These are phyloP conservation scores for Alternaria metachromatica DNA, from an alignment of 2,329 filamentous ascomycete species.

Conservation along the genomic window DNA sequence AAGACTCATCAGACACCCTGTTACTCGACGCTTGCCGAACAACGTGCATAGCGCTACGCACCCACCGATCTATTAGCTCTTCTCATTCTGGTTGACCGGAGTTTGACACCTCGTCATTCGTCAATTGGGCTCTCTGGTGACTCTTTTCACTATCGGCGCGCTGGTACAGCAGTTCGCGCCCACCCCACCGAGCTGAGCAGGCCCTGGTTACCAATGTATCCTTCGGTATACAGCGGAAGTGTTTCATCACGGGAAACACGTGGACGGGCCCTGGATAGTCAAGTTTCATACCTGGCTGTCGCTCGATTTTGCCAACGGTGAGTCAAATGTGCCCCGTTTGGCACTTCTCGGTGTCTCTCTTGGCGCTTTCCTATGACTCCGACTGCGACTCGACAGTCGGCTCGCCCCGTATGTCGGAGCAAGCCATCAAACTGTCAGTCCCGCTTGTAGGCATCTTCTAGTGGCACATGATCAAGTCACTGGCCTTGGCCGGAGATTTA, in stretches of 20 bases:
- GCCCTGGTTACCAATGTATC: background rate
- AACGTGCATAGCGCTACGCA: conserved; percentile 27
- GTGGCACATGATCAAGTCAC: conserved; percentile 11
- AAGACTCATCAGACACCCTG: conserved; percentile 29
- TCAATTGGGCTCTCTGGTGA: conserved; percentile 18
- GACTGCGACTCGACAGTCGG: conserved; percentile 18
- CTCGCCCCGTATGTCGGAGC: conserved; percentile 27
- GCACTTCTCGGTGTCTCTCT: conserved; percentile 8
- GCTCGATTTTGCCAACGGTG: conserved; percentile 14
- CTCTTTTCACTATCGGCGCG: conserved; percentile 10
- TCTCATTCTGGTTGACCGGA: conserved; percentile 44
- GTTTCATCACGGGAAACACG: conserved; percentile 1
- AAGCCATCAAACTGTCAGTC: conserved; percentile 6
- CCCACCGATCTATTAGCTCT: conserved; percentile 30
- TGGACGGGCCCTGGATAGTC: background rate
- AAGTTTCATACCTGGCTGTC: background rate
- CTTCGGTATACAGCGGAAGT: background rate
- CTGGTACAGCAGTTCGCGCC: conserved; percentile 33
- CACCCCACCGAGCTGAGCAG: conserved; percentile 33
- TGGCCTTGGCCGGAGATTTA: conserved; percentile 23
- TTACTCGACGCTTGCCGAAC: conserved; percentile 22
- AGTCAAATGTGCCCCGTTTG: conserved; percentile 18
- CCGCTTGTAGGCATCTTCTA: conserved; percentile 12
- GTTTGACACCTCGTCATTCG: conserved; percentile 26
- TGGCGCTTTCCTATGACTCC: conserved; percentile 28